Evolutionary conservation across 805 yeast species (phyloP).

Genomic region (Blastobotrys chiropterorum): DNA sequence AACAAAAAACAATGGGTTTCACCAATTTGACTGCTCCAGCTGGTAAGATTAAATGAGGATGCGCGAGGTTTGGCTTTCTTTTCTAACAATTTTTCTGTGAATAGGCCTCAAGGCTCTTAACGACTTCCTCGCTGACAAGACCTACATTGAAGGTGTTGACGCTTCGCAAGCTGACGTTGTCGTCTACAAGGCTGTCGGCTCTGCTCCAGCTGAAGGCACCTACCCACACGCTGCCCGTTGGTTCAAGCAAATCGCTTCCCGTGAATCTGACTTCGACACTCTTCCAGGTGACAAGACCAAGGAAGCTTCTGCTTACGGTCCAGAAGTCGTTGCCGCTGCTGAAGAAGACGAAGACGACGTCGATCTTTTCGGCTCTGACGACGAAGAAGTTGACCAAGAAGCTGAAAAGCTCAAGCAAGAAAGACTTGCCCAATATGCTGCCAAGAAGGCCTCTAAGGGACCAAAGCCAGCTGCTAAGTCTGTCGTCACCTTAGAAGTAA

Average conservation of each 20-base stretch:
- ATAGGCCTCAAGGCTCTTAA: constrained; percentile 64
- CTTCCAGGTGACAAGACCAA: constrained; percentile 55
- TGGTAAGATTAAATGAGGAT: constrained; percentile 25
- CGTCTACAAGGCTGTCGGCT: constrained; percentile 75
- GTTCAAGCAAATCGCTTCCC: constrained; percentile 97
- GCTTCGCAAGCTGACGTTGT: constrained; percentile 96
- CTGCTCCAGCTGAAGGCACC: constrained; percentile 50
- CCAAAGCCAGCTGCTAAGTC: constrained; percentile 99
- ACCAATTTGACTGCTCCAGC: constrained; percentile 39
- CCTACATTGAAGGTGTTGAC: constrained; percentile 43
- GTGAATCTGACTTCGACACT: constrained; percentile 80
- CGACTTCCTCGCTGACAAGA: constrained; percentile 84
- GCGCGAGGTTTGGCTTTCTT: neutral
- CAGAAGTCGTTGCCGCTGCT: constrained; percentile 51
- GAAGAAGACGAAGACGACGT: constrained; percentile 89
- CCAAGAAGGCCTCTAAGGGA: constrained; percentile 94
- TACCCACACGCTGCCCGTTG: constrained; percentile 96
- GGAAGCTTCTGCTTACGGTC: constrained; percentile 28
- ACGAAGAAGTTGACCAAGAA: constrained; percentile 91
- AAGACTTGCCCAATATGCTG: constrained; percentile 97
- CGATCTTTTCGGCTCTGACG: constrained; percentile 90
- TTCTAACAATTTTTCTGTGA: neutral
- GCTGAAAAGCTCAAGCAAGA: constrained; percentile 97
- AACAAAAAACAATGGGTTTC: constrained; percentile 33
- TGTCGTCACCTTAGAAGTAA: constrained; percentile 91